These are phyloP conservation scores for Mucuna pruriens DNA, from an alignment of 306 rosid genomes.

Conservation along the genomic window DNA sequence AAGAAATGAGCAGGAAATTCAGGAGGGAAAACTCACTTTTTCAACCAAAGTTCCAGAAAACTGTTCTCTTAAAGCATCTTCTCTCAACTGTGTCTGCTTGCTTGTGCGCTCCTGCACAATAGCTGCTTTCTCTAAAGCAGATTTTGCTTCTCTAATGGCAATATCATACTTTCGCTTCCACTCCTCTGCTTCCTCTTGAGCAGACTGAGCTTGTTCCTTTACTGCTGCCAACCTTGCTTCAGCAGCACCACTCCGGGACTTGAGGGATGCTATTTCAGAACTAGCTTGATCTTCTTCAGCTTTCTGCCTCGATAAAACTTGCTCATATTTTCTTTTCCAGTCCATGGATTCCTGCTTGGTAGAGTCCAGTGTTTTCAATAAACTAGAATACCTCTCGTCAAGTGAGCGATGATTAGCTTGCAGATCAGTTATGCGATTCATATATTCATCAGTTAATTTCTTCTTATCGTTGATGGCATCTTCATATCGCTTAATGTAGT, in stretches of 20 bases:
- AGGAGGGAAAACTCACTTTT: slow-evolving; percentile 55
- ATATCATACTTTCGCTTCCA: slow-evolving; percentile 92
- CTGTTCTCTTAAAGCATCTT: slow-evolving; percentile 92
- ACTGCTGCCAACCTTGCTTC: slow-evolving; percentile 97
- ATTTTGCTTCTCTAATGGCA: slow-evolving; percentile 85
- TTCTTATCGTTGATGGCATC: slow-evolving; percentile 87
- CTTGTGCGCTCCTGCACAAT: slow-evolving; percentile 75
- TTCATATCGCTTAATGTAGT: slow-evolving; percentile 83
- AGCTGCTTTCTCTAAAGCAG: slow-evolving; percentile 92
- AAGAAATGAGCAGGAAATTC: not conserved
- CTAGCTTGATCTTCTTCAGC: slow-evolving; percentile 85
- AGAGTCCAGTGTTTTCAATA: slow-evolving; percentile 71
- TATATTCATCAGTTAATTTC: slow-evolving; percentile 82
- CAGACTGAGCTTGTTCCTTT: slow-evolving; percentile 87
- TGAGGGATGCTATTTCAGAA: slow-evolving; percentile 83
- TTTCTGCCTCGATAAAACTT: slow-evolving; percentile 65
- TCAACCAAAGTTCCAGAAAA: slow-evolving; percentile 74
- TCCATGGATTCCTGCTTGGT: slow-evolving; percentile 78
- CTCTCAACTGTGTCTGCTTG: slow-evolving; percentile 82
- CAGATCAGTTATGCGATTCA: slow-evolving; percentile 75
- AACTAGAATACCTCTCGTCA: slow-evolving; percentile 73
- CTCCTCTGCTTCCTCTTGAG: slow-evolving; percentile 95
- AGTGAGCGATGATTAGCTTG: slow-evolving; percentile 77
- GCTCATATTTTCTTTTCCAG: slow-evolving; percentile 88
- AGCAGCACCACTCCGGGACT: slow-evolving; percentile 83